Evolutionary conservation across 305 asterid genomes (phyloP).

Genomic region (Fraxinus xanthoxyloides): DNA sequence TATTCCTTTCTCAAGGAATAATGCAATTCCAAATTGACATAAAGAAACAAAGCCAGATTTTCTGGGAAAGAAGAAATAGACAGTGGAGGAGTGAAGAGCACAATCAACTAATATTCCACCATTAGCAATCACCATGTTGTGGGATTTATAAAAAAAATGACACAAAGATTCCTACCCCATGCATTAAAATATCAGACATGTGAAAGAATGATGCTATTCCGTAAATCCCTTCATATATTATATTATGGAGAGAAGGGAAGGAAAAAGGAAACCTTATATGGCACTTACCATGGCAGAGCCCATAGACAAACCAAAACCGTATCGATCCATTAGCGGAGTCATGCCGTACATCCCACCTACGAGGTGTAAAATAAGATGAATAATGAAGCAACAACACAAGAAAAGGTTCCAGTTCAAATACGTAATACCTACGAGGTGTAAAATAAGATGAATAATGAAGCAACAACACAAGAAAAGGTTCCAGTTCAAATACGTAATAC

Average conservation of each 20-base stretch:
- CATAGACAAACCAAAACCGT: slow-evolving; percentile 65
- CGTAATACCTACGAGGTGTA: slow-evolving; percentile 28
- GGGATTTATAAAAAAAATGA: background rate
- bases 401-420: background rate
- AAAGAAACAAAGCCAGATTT: background rate
- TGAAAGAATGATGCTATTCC: background rate
- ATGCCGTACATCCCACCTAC: slow-evolving; percentile 80
- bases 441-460: slow-evolving; percentile 2
- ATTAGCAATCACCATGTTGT: background rate
- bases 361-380: slow-evolving; percentile 11
- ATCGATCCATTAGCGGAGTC: slow-evolving; percentile 75
- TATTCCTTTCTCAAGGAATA: background rate
- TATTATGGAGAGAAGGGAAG: background rate
- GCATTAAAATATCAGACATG: background rate
- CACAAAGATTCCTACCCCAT: background rate
- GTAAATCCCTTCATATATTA: background rate
- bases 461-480: background rate
- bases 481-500: background rate
- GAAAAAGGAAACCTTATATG: background rate
- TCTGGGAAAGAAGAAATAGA: background rate
- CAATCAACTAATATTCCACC: background rate
- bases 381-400: slow-evolving; percentile 2
- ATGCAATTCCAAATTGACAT: background rate
- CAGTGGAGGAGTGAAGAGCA: background rate
- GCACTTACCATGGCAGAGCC: slow-evolving; percentile 66